Evolutionary conservation across 1,139 yeast genomes (phyloP).

Genomic region (Nakaseomyces glabratus): DNA sequence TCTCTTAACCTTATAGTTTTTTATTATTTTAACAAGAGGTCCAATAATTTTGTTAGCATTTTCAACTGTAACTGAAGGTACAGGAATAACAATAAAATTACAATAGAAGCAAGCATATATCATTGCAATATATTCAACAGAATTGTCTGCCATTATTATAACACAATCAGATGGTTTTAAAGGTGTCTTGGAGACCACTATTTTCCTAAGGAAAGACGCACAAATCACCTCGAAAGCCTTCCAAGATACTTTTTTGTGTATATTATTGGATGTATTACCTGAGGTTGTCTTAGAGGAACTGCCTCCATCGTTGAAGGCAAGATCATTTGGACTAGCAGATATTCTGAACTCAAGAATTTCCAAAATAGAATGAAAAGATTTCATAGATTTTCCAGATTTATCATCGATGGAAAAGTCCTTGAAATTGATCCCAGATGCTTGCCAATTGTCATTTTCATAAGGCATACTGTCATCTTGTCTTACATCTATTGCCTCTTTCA

Average conservation of each 20-base stretch:
- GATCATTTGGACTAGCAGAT: conserved; percentile 62
- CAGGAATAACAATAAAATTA: conserved; percentile 74
- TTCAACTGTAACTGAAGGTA: conserved; percentile 63
- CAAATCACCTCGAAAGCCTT: conserved; percentile 69
- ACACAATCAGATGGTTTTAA: conserved; percentile 63
- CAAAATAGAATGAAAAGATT: conserved; percentile 62
- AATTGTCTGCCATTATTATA: conserved; percentile 73
- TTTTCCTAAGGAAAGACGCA: conserved; percentile 47
- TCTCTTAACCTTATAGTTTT: conserved; percentile 62
- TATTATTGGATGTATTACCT: conserved; percentile 31
- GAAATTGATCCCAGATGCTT: conserved; percentile 71
- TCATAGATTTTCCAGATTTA: conserved; percentile 61
- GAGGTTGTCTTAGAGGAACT: conserved; percentile 18
- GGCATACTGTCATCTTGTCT: conserved; percentile 2
- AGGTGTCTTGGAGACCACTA: conserved; percentile 41
- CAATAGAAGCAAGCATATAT: conserved; percentile 78
- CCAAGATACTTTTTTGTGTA: conserved; percentile 66
- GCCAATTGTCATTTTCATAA: conserved; percentile 32
- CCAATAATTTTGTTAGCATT: conserved; percentile 69
- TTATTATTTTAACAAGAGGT: conserved; percentile 55
- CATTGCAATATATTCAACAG: conserved; percentile 80
- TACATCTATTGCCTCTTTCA: conserved; percentile 15
- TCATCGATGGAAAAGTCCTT: conserved; percentile 69
- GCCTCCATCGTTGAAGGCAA: conserved; percentile 68
- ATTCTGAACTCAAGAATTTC: conserved; percentile 77